Evolutionary conservation across 768 basidiomycete genomes (phyloP).

Genomic region (Leucogyrophana mollusca): DNA sequence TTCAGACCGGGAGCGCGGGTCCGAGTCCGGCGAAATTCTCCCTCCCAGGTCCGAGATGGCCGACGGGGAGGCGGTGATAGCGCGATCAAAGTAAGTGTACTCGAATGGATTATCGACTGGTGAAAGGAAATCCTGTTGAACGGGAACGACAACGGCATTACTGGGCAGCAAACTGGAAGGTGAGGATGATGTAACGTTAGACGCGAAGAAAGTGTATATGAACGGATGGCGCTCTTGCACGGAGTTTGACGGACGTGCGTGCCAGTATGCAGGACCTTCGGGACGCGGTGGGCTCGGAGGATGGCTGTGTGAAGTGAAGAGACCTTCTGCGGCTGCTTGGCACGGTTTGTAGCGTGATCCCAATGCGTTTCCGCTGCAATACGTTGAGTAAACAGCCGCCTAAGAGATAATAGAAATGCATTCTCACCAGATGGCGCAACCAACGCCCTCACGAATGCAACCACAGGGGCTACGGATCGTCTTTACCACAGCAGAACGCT

Average conservation of each 20-base stretch:
- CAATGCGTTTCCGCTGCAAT: slow-evolving; percentile 58
- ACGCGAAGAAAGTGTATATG: slow-evolving; percentile 49
- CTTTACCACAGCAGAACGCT: slow-evolving; percentile 44
- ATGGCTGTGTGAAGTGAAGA: slow-evolving; percentile 27
- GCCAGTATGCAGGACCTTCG: slow-evolving; percentile 44
- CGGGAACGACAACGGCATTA: not conserved
- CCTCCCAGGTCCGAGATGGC: slow-evolving; percentile 35
- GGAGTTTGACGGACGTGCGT: slow-evolving; percentile 18
- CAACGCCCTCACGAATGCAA: slow-evolving; percentile 66
- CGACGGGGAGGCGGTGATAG: slow-evolving; percentile 34
- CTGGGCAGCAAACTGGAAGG: slow-evolving; percentile 4
- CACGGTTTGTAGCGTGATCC: slow-evolving; percentile 65
- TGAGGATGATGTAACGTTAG: slow-evolving; percentile 36
- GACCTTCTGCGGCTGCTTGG: slow-evolving; percentile 50
- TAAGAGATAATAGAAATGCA: slow-evolving; percentile 4
- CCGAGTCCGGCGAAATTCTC: slow-evolving; percentile 12
- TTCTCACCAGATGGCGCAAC: slow-evolving; percentile 60
- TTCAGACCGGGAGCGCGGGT: slow-evolving; percentile 13
- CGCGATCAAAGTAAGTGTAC: slow-evolving; percentile 40
- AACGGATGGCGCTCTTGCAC: slow-evolving; percentile 16
- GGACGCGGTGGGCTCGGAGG: slow-evolving; percentile 27
- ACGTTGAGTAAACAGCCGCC: slow-evolving; percentile 9
- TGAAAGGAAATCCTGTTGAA: slow-evolving; percentile 17
- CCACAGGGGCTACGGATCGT: slow-evolving; percentile 60
- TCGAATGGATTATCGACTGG: slow-evolving; percentile 26